Conservation (phyloP, 2,329 filamentous ascomycete genomes). For the Fusarium armeniacum region DNA sequence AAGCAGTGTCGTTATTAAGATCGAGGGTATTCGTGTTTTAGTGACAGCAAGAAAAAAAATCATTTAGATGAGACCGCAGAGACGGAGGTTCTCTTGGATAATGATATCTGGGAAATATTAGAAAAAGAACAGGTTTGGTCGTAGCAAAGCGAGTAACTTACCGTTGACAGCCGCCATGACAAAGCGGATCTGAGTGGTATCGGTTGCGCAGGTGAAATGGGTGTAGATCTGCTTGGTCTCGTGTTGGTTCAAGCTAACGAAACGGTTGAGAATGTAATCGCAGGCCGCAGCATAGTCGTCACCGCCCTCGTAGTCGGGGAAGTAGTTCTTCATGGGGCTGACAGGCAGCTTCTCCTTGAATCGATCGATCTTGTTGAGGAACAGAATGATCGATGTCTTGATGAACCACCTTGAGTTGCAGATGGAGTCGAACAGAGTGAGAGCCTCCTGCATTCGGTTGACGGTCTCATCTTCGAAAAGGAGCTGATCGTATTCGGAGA, state of each 20-base stretch:
- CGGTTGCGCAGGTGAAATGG: conserved; percentile 98
- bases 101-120: conserved; percentile 86
- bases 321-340: conserved; percentile 90
- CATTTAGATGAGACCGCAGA: conserved; percentile 94
- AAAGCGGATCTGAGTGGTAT: conserved; percentile 98
- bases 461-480: conserved; percentile 97
- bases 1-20: conserved; percentile 58
- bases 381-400: conserved; percentile 89
- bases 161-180: conserved; percentile 99
- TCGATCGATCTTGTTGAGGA: conserved; percentile 91
- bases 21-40: conserved; percentile 61
- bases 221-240: conserved; percentile 99
- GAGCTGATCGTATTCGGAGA: conserved; percentile 96
- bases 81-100: conserved; percentile 98
- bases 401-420: conserved; percentile 93
- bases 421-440: conserved; percentile 89
- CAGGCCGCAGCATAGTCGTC: conserved; percentile 96
- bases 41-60: conserved; percentile 55
- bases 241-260: conserved; percentile 98
- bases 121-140: conserved; percentile 44
- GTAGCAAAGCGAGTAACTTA: conserved; percentile 61
- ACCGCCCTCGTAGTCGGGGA: conserved; percentile 93
- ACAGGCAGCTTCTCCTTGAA: conserved; percentile 88
- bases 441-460: conserved; percentile 92
- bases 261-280: conserved; percentile 99